phyloP scores from a whole-genome alignment of 179 eudicot species.

The Actinidia arguta region DNA sequence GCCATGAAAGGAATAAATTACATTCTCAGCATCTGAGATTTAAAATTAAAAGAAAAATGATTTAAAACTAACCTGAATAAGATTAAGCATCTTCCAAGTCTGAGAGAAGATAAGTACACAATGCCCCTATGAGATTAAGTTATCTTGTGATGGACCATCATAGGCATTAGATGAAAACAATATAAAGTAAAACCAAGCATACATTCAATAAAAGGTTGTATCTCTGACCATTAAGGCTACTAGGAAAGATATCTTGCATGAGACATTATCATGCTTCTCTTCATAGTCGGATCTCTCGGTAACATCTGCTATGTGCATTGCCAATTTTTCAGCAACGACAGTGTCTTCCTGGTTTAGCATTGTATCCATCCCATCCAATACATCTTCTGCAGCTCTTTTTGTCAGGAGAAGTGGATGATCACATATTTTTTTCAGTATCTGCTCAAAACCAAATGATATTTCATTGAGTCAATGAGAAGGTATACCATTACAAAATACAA shows the following conservation, averaged over 20 bases:
- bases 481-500: not conserved
- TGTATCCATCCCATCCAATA: constrained; percentile 95
- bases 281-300: constrained; percentile 56
- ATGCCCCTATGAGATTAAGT: constrained; percentile 83
- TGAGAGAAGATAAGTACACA: constrained; percentile 95
- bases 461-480: not conserved
- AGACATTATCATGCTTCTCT: constrained; percentile 69
- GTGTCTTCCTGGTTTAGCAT: constrained; percentile 71
- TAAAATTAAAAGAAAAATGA: too few relatives aligned
- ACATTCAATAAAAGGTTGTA: not conserved
- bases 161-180: constrained; percentile 6
- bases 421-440: constrained; percentile 98
- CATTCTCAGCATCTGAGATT: too few relatives aligned
- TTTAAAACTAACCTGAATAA: constrained; percentile 71
- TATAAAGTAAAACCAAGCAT: not conserved
- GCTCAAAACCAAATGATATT: constrained; percentile 18
- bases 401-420: constrained; percentile 95
- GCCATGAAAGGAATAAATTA: too few relatives aligned
- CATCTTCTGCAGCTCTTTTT: constrained; percentile 98
- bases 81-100: constrained; percentile 98
- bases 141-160: constrained; percentile 50
- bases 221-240: constrained; percentile 76
- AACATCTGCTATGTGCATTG: constrained; percentile 82
- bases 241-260: constrained; percentile 96
- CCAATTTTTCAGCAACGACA: constrained; percentile 86